phyloP scores from a whole-genome alignment of 495 filamentous ascomycete genomes.

The Thermothielavioides terrestris region DNA sequence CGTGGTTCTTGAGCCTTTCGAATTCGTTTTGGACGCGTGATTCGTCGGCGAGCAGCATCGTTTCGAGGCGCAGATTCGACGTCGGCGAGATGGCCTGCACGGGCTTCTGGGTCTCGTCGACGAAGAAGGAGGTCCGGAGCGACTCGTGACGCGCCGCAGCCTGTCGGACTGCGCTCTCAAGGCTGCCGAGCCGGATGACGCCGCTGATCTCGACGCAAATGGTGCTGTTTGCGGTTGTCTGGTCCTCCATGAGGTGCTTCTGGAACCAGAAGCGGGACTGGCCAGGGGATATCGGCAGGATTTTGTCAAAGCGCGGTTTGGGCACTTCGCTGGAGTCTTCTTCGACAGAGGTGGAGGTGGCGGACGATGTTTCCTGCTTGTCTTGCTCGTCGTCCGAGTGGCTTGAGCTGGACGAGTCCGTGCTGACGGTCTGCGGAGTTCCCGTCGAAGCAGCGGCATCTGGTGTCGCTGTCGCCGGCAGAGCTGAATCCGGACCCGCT shows the following conservation, averaged over 20 bases:
- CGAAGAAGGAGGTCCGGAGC: conserved; percentile 27
- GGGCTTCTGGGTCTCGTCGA: conserved; percentile 4
- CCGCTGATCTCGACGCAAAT: conserved; percentile 21
- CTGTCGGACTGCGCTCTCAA: conserved; percentile 27
- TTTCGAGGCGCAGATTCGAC: conserved; percentile 7
- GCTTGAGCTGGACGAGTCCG: no score
- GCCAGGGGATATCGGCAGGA: conserved; percentile 19
- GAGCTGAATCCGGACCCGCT: no score
- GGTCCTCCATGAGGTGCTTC: conserved; percentile 26
- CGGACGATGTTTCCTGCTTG: no score
- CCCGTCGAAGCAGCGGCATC: no score
- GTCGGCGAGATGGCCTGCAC: conserved; percentile 11
- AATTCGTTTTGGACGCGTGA: not conserved
- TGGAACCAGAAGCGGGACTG: conserved; percentile 45
- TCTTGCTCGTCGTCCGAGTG: not conserved
- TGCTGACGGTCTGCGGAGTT: no score
- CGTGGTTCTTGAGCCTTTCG: conserved; percentile 5
- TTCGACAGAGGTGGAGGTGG: no score
- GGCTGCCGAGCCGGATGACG: conserved; percentile 6
- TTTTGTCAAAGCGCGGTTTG: not conserved
- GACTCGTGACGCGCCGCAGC: conserved; percentile 36
- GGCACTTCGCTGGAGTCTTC: not conserved
- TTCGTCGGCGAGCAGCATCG: not conserved
- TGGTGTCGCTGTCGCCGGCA: no score
- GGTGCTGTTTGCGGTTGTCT: conserved; percentile 30